Evolutionary conservation across 1,284 basidiomycete genomes (phyloP).

Genomic region (Trametes polyzona): DNA sequence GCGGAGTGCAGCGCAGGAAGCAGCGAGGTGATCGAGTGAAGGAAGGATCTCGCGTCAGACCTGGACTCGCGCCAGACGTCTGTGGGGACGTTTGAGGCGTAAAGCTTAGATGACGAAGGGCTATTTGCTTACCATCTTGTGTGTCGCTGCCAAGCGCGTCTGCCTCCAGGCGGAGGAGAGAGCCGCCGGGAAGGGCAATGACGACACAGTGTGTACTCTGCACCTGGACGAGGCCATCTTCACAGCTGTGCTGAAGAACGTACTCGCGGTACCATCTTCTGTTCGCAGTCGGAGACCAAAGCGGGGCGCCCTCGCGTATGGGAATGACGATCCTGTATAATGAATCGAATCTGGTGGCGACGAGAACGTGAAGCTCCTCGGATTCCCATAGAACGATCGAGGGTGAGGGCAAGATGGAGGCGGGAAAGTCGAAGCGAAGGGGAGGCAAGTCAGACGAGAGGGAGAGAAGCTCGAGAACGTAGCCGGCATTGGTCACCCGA

Average conservation of each 20-base stretch:
- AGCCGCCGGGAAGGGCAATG: slow-evolving; percentile 69
- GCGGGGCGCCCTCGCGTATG: slow-evolving; percentile 49
- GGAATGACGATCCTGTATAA: slow-evolving; percentile 81
- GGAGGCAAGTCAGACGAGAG: slow-evolving; percentile 65
- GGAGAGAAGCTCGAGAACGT: slow-evolving; percentile 78
- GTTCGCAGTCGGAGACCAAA: slow-evolving; percentile 58
- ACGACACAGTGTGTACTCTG: slow-evolving; percentile 73
- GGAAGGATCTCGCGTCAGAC: slow-evolving; percentile 63
- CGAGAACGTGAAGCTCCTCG: slow-evolving; percentile 71
- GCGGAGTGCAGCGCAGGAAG: slow-evolving; percentile 57
- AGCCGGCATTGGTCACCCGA: slow-evolving; percentile 75
- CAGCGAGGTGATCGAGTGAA: slow-evolving; percentile 68
- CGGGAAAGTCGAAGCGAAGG: slow-evolving; percentile 80
- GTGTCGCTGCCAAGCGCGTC: slow-evolving; percentile 55
- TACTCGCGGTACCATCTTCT: slow-evolving; percentile 73
- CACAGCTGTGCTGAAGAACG: slow-evolving; percentile 49
- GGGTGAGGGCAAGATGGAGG: slow-evolving; percentile 68
- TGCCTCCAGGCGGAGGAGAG: slow-evolving; percentile 72
- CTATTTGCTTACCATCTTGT: slow-evolving; percentile 52
- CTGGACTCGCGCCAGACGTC: slow-evolving; percentile 73
- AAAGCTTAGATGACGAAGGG: slow-evolving; percentile 12
- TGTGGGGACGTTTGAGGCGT: slow-evolving; percentile 25
- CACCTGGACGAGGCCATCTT: slow-evolving; percentile 65
- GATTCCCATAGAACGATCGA: slow-evolving; percentile 64
- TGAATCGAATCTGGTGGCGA: slow-evolving; percentile 69